Percentiles rank a stretch among this genome's conserved stretches.
Evolutionary conservation across 1,284 basidiomycete genomes (phyloP).

Genomic region (Trametes pubescens): DNA sequence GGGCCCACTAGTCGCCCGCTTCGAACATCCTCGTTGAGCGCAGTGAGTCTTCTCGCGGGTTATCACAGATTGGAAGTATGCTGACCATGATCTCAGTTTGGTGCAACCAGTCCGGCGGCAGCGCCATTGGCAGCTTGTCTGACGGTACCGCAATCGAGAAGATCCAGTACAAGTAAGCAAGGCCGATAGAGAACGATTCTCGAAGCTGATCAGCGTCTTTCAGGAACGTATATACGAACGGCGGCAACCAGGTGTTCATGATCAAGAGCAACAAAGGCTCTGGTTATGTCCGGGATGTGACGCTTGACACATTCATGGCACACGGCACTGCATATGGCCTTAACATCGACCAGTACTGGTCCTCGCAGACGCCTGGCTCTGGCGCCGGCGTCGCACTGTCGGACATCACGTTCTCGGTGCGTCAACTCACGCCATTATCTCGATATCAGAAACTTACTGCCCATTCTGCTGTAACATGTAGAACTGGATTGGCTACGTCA

Average conservation of each 20-base stretch:
- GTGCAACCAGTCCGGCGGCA: constrained; percentile 49
- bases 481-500: constrained; percentile 46
- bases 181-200: background rate
- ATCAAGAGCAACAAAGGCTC: constrained; percentile 47
- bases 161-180: constrained; percentile 40
- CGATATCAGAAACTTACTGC: background rate
- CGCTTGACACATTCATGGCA: constrained; percentile 45
- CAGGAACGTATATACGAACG: constrained; percentile 46
- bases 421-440: background rate
- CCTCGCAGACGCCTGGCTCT: constrained; percentile 30
- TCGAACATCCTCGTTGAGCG: constrained; percentile 46
- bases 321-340: constrained; percentile 46
- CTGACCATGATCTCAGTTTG: constrained; percentile 36
- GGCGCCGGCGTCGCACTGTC: constrained; percentile 42
- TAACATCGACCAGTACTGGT: constrained; percentile 47
- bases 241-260: constrained; percentile 49
- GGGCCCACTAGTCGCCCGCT: constrained; percentile 37
- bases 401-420: constrained; percentile 43
- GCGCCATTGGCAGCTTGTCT: constrained; percentile 46
- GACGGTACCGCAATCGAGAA: constrained; percentile 44
- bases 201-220: background rate
- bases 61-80: no score
- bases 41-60: constrained; percentile 25
- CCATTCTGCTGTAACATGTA: constrained; percentile 5
- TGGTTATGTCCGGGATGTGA: constrained; percentile 45